These are phyloP conservation scores for Schizosaccharomyces versatilis DNA, from an alignment of 1,139 yeast species.

Conservation along the genomic window DNA sequence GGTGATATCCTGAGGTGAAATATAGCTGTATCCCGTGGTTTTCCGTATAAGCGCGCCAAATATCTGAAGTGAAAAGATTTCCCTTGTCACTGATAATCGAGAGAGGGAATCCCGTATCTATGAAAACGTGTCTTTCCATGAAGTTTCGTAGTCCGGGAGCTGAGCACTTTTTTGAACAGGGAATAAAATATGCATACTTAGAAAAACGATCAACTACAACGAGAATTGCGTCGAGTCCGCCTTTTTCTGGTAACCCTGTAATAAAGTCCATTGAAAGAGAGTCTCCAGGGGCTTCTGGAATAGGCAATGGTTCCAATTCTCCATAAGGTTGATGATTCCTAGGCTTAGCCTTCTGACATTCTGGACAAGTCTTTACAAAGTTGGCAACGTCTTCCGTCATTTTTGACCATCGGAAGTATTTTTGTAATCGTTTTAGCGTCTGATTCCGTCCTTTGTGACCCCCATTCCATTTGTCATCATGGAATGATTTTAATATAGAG, in stretches of 20 bases:
- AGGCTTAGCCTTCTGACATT: background rate
- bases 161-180: background rate
- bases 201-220: conserved; percentile 8
- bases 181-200: conserved; percentile 6
- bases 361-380: background rate
- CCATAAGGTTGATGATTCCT: background rate
- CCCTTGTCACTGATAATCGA: conserved; percentile 5
- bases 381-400: background rate
- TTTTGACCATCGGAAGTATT: background rate
- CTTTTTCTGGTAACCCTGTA: conserved; percentile 4
- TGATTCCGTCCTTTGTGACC: too few relatives aligned
- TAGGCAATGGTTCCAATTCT: background rate
- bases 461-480: too few relatives aligned
- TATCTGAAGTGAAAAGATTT: conserved; percentile 1
- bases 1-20: conserved; percentile 15
- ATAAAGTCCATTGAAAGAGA: background rate
- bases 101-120: conserved; percentile 1
- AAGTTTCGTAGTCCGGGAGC: background rate
- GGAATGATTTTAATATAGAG: too few relatives aligned
- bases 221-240: conserved; percentile 5
- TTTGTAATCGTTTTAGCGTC: background rate
- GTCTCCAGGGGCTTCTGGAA: background rate
- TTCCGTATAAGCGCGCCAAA: conserved; percentile 1
- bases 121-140: background rate
- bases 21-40: background rate